A percentile compares a stretch with the other conserved stretches of the same genome.
phyloP scores from a whole-genome alignment of 345 rosid genomes.

The Odontarrhena argentea region DNA sequence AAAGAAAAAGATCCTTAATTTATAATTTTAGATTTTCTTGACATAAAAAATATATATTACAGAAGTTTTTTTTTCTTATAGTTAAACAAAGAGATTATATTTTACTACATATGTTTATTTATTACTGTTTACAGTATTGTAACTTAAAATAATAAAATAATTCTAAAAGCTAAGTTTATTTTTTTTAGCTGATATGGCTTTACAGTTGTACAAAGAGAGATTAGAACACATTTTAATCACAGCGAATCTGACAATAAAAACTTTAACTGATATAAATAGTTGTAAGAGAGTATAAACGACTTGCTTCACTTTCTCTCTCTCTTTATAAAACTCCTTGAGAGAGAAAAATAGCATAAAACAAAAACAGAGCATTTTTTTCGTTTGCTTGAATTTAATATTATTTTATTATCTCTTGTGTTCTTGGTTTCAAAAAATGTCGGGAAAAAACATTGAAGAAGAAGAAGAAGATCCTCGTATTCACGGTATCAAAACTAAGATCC shows the following conservation, averaged over 20 bases:
- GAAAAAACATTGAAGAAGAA: constrained; percentile 37
- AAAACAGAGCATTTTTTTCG: background rate
- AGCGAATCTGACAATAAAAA: constrained; percentile 20
- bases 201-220: constrained; percentile 32
- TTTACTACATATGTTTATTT: background rate
- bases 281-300: constrained; percentile 13
- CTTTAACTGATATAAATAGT: constrained; percentile 33
- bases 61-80: too few species aligned
- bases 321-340: constrained; percentile 19
- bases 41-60: too few species aligned
- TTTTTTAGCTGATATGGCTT: background rate
- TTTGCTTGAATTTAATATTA: background rate
- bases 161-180: background rate
- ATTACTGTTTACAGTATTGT: background rate
- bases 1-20: too few species aligned
- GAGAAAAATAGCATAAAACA: constrained; percentile 15
- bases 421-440: constrained; percentile 69
- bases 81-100: too few species aligned
- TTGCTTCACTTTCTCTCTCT: constrained; percentile 31
- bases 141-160: background rate
- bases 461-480: constrained; percentile 70
- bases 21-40: too few species aligned
- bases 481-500: constrained; percentile 73
- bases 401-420: constrained; percentile 18
- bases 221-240: constrained; percentile 32